Evolutionary conservation across 495 filamentous ascomycete species (phyloP), one percentile per base, ranked within the genome.

Genomic region (Trichoderma parareesei): DNA sequence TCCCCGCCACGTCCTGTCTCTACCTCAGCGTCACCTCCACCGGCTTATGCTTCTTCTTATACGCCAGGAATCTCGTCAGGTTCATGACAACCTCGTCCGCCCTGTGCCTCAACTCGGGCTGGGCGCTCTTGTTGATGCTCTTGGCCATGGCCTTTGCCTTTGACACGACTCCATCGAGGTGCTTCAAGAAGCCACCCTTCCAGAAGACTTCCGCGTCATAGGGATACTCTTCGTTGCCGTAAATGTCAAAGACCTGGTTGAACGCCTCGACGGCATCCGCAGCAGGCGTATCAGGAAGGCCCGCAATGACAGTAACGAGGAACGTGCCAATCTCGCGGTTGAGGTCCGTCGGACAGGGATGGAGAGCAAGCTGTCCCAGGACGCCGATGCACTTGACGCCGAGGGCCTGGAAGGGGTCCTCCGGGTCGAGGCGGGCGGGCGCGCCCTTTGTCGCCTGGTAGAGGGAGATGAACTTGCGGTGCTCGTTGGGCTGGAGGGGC

Each of bases 381-480:
- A 86, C 82, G 41, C 85, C 85, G 67, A 88, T 78, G 66, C 82
- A 85, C 71, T 87, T 87, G 43, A 84, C 80, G 13, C 81, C 77
- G 9, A 87, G 76, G 35, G 73, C 69, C 67, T 82, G 77, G 64
- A 84, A 80, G 37, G 81, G 76, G 65, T 85, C 82, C 16, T 68
- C 65, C 18, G 70, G 65, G 8, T 72, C 70, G 5, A 66, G 70
- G n/a, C 65, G 59, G 8, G 60, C 42, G n/a, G 38, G 33, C 41
- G 63, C 57, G 44, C 57, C 70, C 64, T 75, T 78, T 61, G 84
- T 78, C 16, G 81, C 83, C 49, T 82, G 79, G 67, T 86, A 86
- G 44, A 88, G 76, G 40, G 82, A 75, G 64, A 88, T 85, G 69
- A 88, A 87, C 61, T 80, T 83, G 64, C 78, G 75, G 43, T 83